These are phyloP conservation scores for Avena insularis DNA, from an alignment of 176 grass and related monocot species.

Conservation along the genomic window DNA sequence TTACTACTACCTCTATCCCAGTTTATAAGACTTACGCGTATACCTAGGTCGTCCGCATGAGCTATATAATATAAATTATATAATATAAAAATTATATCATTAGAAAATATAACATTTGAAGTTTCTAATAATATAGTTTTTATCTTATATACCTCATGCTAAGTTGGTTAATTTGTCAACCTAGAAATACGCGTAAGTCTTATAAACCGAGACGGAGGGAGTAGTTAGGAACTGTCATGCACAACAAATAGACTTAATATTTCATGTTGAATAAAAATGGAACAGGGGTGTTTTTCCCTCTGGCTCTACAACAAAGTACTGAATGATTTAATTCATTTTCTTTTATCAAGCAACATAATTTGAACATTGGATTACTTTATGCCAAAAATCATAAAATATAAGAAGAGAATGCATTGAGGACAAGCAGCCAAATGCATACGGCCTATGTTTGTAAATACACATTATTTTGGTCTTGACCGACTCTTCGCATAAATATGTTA, in stretches of 20 bases:
- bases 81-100: too few relatives aligned
- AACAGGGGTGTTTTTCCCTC: neutral
- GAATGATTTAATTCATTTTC: neutral
- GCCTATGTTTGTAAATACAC: neutral
- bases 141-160: too few relatives aligned
- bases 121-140: too few relatives aligned
- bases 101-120: too few relatives aligned
- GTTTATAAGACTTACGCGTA: too few relatives aligned
- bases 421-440: neutral
- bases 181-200: too few relatives aligned
- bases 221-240: neutral
- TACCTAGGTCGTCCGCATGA: too few relatives aligned
- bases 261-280: neutral
- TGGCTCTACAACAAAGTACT: neutral
- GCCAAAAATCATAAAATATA: neutral
- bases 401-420: slow-evolving; percentile 12
- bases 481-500: neutral
- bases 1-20: too few relatives aligned
- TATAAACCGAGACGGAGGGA: too few relatives aligned
- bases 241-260: neutral
- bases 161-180: too few relatives aligned
- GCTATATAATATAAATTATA: too few relatives aligned
- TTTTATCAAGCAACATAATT: neutral
- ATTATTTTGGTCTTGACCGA: neutral
- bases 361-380: neutral